These are phyloP conservation scores for Borealophlyctis nickersoniae DNA, from an alignment of 192 early-diverging fungal species.

Conservation along the genomic window DNA sequence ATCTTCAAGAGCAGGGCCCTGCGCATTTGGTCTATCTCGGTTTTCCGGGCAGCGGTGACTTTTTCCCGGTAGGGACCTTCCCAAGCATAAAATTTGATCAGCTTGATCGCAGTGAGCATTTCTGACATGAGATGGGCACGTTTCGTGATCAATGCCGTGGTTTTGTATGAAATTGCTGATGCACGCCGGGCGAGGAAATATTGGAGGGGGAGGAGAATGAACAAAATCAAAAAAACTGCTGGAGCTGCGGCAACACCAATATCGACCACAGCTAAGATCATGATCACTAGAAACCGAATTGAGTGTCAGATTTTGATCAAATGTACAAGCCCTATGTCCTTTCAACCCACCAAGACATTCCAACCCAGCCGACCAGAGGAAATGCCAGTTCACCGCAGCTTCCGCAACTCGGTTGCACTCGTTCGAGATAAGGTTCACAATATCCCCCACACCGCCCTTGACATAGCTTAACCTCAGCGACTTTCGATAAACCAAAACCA, in stretches of 20 bases:
- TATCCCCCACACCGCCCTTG: slow-evolving; percentile 63
- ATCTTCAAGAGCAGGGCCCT: slow-evolving; percentile 52
- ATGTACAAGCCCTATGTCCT: no score
- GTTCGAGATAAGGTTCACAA: slow-evolving; percentile 70
- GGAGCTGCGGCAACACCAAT: slow-evolving; percentile 50
- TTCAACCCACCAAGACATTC: slow-evolving; percentile 50
- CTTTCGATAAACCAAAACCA: slow-evolving; percentile 74
- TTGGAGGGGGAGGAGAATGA: slow-evolving; percentile 60
- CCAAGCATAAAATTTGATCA: slow-evolving; percentile 82
- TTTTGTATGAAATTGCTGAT: slow-evolving; percentile 44
- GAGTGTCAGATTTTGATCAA: no score
- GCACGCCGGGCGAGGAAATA: slow-evolving; percentile 51
- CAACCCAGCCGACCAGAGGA: slow-evolving; percentile 65
- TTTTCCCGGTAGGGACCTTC: slow-evolving; percentile 58
- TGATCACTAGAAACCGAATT: slow-evolving; percentile 41
- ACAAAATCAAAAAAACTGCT: slow-evolving; percentile 35
- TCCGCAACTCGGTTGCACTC: slow-evolving; percentile 72
- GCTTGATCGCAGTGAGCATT: slow-evolving; percentile 69
- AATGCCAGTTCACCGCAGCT: slow-evolving; percentile 68
- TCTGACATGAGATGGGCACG: slow-evolving; percentile 74
- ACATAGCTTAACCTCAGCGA: slow-evolving; percentile 59
- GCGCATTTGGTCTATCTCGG: slow-evolving; percentile 54
- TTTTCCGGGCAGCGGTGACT: slow-evolving; percentile 44
- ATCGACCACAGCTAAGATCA: slow-evolving; percentile 47
- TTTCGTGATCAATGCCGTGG: slow-evolving; percentile 59